phyloP scores from a whole-genome alignment of 1,284 basidiomycete genomes.

The Malassezia slooffiae region DNA sequence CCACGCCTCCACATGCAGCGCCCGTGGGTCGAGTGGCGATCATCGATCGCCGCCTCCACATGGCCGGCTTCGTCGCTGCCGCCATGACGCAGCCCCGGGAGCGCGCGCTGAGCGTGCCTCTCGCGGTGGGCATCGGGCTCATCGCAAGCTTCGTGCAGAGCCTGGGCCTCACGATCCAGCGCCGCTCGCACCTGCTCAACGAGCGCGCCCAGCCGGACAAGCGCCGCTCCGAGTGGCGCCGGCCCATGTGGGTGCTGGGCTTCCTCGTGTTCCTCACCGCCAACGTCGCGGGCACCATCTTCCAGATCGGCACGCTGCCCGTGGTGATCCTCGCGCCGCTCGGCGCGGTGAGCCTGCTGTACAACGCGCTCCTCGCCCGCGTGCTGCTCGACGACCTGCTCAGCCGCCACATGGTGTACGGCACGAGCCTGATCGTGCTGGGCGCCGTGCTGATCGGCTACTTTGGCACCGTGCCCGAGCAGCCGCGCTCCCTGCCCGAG shows the following conservation, averaged over 20 bases:
- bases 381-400: slow-evolving; percentile 76
- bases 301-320: slow-evolving; percentile 78
- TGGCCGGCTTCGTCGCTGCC: no score
- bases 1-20: no score
- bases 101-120: slow-evolving; percentile 14
- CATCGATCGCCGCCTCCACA: no score
- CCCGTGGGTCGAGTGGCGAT: no score
- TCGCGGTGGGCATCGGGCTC: slow-evolving; percentile 56
- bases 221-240: slow-evolving; percentile 31
- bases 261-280: slow-evolving; percentile 59
- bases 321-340: slow-evolving; percentile 54
- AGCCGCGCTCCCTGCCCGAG: slow-evolving; percentile 76
- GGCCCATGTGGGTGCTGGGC: slow-evolving; percentile 50
- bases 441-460: slow-evolving; percentile 81
- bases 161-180: slow-evolving; percentile 76
- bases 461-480: slow-evolving; percentile 85
- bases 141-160: slow-evolving; percentile 81
- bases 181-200: slow-evolving; percentile 84
- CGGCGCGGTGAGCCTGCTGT: slow-evolving; percentile 78
- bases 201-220: slow-evolving; percentile 57
- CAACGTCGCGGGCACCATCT: slow-evolving; percentile 80
- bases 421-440: slow-evolving; percentile 62
- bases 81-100: no score
- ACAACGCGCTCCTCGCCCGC: slow-evolving; percentile 86
- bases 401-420: slow-evolving; percentile 70